Percentiles rank a stretch among this genome's conserved stretches.
Evolutionary conservation across 2,329 filamentous ascomycete genomes (phyloP).

Genomic region (Botrytis hyacinthi): DNA sequence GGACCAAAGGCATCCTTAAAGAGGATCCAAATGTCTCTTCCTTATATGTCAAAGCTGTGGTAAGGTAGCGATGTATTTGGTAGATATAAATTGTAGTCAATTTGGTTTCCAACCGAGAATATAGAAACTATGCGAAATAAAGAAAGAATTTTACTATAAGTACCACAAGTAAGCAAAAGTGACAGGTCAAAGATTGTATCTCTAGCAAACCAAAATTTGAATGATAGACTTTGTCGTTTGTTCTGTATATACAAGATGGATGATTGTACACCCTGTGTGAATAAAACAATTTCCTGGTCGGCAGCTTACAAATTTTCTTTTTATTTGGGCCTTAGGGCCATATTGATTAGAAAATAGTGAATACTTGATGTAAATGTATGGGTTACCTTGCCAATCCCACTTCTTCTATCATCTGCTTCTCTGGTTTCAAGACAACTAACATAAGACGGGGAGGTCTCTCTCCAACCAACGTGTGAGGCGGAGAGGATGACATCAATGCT

Average conservation of each 20-base stretch:
- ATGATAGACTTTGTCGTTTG: background rate
- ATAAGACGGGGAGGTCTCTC: background rate
- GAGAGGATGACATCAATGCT: background rate
- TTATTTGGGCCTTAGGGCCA: background rate
- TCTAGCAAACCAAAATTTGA: background rate
- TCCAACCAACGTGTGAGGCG: background rate
- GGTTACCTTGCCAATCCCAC: background rate
- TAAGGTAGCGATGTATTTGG: background rate
- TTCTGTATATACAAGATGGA: background rate
- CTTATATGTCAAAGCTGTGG: background rate
- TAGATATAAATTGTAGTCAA: background rate
- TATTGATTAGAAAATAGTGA: background rate
- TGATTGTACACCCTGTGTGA: background rate
- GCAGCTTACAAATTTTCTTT: background rate
- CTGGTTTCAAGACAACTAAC: background rate
- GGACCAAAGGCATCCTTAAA: slow-evolving; percentile 21
- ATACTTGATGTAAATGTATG: background rate
- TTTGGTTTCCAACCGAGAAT: background rate
- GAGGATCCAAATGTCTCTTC: background rate
- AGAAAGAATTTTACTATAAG: background rate
- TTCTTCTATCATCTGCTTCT: background rate
- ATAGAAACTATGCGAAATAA: background rate
- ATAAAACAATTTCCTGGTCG: background rate
- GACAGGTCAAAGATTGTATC: background rate
- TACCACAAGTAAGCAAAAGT: background rate